phyloP scores from a whole-genome alignment of 139 green algal genomes.

The Pseudopediastrum boryanum region DNA sequence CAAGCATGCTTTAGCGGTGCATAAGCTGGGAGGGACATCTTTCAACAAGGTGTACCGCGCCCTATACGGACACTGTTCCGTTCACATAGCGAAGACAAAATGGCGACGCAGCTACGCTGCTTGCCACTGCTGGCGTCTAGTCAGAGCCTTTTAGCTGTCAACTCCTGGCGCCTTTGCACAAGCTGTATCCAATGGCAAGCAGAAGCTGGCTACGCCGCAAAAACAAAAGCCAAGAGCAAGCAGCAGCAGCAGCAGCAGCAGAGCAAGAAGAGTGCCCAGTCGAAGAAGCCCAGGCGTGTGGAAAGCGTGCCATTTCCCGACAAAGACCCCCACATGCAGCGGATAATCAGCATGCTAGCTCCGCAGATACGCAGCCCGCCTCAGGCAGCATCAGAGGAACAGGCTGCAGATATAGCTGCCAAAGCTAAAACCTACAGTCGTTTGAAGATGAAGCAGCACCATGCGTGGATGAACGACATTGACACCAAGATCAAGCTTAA shows the following conservation, averaged over 20 bases:
- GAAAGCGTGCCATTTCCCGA: conserved; percentile 33
- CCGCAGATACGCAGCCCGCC: conserved; percentile 6
- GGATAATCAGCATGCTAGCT: conserved; percentile 28
- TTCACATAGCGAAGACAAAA: too few species aligned
- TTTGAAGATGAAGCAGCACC: conserved; percentile 7
- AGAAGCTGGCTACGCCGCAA: too few species aligned
- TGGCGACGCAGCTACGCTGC: too few species aligned
- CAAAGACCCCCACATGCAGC: conserved; percentile 33
- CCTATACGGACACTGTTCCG: too few species aligned
- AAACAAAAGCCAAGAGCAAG: neutral
- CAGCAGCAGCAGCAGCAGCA: neutral
- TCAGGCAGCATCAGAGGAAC: neutral
- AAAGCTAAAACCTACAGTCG: conserved; percentile 7
- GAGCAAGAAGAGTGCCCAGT: conserved; percentile 23
- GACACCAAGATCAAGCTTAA: conserved; percentile 27
- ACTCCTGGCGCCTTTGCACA: too few species aligned
- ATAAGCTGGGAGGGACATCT: too few species aligned
- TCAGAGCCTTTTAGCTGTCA: too few species aligned
- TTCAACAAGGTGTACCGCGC: too few species aligned
- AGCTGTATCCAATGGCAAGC: too few species aligned
- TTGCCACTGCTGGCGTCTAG: too few species aligned
- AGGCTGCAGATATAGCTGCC: neutral
- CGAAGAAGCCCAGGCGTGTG: too few species aligned
- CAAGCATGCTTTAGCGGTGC: too few species aligned
- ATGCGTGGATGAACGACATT: conserved; percentile 11